Conservation (phyloP, 2,329 filamentous ascomycete species). For the Ilyonectria sp. region DNA sequence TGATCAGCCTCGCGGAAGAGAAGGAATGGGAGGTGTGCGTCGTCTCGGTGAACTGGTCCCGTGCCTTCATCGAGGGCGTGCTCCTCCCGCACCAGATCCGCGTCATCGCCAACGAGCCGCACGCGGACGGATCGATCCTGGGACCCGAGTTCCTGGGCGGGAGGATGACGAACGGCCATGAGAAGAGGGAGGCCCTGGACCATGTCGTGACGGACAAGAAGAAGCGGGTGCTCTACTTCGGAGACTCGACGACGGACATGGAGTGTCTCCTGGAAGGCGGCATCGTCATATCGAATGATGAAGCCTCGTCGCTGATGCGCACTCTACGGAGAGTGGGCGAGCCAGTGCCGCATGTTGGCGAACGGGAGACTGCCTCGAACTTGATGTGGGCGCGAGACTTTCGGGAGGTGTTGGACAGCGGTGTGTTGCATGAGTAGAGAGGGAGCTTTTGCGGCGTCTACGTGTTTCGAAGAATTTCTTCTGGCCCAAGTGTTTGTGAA, state of each 20-base stretch:
- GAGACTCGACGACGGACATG: slow-evolving; percentile 71
- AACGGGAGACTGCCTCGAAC: slow-evolving; percentile 26
- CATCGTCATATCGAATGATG: slow-evolving; percentile 61
- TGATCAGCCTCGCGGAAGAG: slow-evolving; percentile 46
- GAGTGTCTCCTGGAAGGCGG: slow-evolving; percentile 66
- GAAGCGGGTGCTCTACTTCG: slow-evolving; percentile 65
- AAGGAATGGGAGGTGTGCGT: slow-evolving; percentile 59
- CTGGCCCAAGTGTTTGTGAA: background rate
- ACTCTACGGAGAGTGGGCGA: slow-evolving; percentile 57
- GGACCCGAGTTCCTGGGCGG: slow-evolving; percentile 55
- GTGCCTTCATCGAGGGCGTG: slow-evolving; percentile 63
- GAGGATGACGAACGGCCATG: slow-evolving; percentile 56
- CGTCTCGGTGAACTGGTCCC: slow-evolving; percentile 68
- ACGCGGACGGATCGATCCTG: slow-evolving; percentile 56
- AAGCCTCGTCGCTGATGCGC: slow-evolving; percentile 52
- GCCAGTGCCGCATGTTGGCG: slow-evolving; percentile 55
- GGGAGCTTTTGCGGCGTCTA: background rate
- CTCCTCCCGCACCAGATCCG: slow-evolving; percentile 52
- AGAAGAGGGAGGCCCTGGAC: slow-evolving; percentile 63
- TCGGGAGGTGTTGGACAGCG: slow-evolving; percentile 56
- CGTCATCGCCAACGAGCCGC: slow-evolving; percentile 63
- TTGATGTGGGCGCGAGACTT: slow-evolving; percentile 63
- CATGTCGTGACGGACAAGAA: slow-evolving; percentile 44
- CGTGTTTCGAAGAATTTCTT: background rate
- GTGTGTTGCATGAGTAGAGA: slow-evolving; percentile 39